A percentile compares a stretch with the other conserved stretches of the same genome.
Conservation (phyloP, 345 rosid genomes). For the Rhodamnia argentea region DNA sequence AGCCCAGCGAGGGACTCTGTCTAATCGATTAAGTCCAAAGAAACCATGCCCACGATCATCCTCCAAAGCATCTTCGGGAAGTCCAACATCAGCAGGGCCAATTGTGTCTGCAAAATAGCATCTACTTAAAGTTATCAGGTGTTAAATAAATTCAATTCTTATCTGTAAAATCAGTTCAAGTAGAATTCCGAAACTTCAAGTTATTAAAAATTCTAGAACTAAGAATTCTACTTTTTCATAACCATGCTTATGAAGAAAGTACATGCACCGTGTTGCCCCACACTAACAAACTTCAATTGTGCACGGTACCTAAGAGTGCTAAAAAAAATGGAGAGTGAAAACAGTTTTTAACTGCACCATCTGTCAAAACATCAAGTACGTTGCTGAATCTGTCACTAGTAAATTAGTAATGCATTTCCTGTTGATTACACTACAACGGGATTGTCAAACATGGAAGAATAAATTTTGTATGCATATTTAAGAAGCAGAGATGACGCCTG, state of each 20-base stretch:
- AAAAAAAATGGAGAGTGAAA: background rate
- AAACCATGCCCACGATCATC: conserved; percentile 86
- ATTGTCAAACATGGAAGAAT: background rate
- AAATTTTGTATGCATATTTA: background rate
- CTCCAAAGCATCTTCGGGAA: conserved; percentile 51
- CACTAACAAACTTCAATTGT: background rate
- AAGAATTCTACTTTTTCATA: background rate
- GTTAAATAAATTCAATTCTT: background rate
- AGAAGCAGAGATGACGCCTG: background rate
- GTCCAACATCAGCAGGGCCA: conserved; percentile 76
- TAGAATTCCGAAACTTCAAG: background rate
- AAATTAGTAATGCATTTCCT: background rate
- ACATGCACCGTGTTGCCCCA: background rate
- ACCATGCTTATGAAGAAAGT: background rate
- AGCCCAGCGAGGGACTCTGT: conserved; percentile 68
- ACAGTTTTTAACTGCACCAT: background rate
- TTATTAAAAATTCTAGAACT: background rate
- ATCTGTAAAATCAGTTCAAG: background rate
- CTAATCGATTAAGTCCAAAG: conserved; percentile 36
- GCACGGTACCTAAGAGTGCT: background rate
- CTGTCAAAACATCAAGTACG: background rate
- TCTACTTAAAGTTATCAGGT: background rate
- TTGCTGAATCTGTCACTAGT: background rate
- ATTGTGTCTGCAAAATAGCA: conserved; percentile 44
- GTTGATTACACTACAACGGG: background rate